These are phyloP conservation scores for Podaxis sp. DNA, from an alignment of 768 basidiomycete species.

Conservation along the genomic window DNA sequence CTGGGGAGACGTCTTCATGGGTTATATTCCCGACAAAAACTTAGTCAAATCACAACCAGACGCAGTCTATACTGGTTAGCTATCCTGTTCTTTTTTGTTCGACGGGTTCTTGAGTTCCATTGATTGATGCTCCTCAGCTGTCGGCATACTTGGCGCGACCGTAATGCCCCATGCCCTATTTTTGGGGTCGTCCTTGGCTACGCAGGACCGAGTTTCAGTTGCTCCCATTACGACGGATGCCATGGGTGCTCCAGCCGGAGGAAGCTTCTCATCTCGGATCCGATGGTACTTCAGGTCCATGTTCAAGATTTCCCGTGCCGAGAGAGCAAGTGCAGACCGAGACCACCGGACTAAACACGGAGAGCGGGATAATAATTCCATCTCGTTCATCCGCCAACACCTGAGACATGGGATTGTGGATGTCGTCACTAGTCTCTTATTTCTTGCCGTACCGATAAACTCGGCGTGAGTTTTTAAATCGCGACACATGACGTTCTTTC, in stretches of 20 bases:
- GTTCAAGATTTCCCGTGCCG: slow-evolving; percentile 30
- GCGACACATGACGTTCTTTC: background rate
- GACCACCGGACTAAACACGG: slow-evolving; percentile 37
- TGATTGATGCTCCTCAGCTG: slow-evolving; percentile 32
- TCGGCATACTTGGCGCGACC: slow-evolving; percentile 67
- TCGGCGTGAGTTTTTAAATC: slow-evolving; percentile 43
- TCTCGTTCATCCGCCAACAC: slow-evolving; percentile 49
- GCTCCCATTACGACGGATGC: slow-evolving; percentile 12
- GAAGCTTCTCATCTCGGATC: slow-evolving; percentile 15
- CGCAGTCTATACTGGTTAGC: slow-evolving; percentile 53
- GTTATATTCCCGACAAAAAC: slow-evolving; percentile 60
- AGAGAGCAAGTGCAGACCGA: slow-evolving; percentile 27
- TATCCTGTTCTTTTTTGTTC: slow-evolving; percentile 6
- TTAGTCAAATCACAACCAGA: slow-evolving; percentile 44
- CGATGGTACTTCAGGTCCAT: slow-evolving; percentile 20
- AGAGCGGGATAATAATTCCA: slow-evolving; percentile 46
- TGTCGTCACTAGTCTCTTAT: slow-evolving; percentile 56
- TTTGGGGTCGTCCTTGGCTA: slow-evolving; percentile 34
- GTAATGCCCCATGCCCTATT: slow-evolving; percentile 74
- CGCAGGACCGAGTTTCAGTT: slow-evolving; percentile 32
- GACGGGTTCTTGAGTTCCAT: background rate
- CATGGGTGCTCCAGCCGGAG: background rate
- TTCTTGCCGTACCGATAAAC: slow-evolving; percentile 76
- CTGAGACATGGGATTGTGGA: slow-evolving; percentile 57
- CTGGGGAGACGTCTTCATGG: slow-evolving; percentile 67